These are phyloP conservation scores for Aspergillus saccharolyticus DNA, from an alignment of 495 filamentous ascomycete species.

Conservation along the genomic window DNA sequence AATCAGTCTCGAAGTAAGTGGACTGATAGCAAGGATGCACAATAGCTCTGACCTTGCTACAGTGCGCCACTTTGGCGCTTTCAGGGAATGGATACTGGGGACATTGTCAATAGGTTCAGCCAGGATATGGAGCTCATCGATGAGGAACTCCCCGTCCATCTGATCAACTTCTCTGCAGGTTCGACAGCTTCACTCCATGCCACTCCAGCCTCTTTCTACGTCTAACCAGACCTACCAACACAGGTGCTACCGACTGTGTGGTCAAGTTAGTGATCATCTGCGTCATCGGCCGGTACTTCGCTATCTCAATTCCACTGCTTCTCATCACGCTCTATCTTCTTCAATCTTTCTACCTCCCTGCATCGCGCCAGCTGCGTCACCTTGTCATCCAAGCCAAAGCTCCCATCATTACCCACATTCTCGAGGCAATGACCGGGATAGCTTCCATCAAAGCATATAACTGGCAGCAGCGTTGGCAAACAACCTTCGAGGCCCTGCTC, in stretches of 20 bases:
- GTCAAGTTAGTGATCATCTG: too few relatives aligned
- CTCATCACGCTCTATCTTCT: too few relatives aligned
- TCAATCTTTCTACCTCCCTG: neutral
- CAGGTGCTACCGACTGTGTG: too few relatives aligned
- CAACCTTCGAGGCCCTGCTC: neutral
- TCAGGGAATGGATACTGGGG: too few relatives aligned
- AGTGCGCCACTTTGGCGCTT: neutral
- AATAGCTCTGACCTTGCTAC: neutral
- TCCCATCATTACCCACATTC: neutral
- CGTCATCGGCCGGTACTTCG: too few relatives aligned
- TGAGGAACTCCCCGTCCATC: neutral
- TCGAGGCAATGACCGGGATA: neutral
- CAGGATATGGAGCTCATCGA: neutral
- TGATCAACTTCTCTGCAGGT: neutral
- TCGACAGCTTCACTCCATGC: too few relatives aligned
- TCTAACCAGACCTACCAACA: neutral
- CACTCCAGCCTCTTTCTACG: neutral
- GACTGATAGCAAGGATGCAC: too few relatives aligned
- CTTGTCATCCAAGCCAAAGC: neutral
- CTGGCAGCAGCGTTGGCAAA: neutral
- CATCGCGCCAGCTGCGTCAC: neutral
- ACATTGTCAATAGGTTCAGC: neutral
- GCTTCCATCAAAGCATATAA: neutral
- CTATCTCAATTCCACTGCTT: too few relatives aligned
- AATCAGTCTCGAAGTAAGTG: too few relatives aligned